Conservation (phyloP, 1,284 basidiomycete genomes). For the Takashimella koratensis region DNA sequence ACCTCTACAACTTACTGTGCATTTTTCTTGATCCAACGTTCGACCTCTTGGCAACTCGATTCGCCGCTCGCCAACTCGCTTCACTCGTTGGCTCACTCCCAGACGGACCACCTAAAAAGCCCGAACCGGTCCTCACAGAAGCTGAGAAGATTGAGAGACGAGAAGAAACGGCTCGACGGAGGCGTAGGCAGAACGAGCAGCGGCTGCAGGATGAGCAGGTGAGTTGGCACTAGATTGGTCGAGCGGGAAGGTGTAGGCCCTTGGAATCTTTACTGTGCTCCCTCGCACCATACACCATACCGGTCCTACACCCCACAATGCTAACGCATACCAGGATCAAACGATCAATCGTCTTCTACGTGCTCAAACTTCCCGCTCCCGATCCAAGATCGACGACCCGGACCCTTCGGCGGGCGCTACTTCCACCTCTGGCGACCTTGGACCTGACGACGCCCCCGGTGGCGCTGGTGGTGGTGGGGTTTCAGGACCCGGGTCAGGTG, state of each 20-base stretch:
- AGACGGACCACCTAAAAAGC: conserved; percentile 62
- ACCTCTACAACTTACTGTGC: background rate
- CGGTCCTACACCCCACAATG: background rate
- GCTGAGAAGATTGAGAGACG: conserved; percentile 73
- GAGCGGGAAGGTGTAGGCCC: background rate
- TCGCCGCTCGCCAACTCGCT: no score
- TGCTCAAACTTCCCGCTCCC: conserved; percentile 68
- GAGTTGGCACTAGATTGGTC: conserved; percentile 13
- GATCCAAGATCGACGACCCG: conserved; percentile 60
- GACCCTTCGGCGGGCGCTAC: background rate
- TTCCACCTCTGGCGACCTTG: background rate
- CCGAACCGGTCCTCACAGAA: conserved; percentile 66
- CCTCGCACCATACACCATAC: conserved; percentile 1
- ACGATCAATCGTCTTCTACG: conserved; percentile 88
- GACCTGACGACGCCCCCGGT: background rate
- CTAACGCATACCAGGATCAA: conserved; percentile 52
- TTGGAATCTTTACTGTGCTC: background rate
- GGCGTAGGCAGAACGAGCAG: conserved; percentile 81
- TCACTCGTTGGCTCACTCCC: no score
- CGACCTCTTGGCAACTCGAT: no score
- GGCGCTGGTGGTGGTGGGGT: background rate
- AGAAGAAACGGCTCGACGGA: conserved; percentile 79
- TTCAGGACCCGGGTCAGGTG: background rate
- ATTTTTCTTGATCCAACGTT: background rate
- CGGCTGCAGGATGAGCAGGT: conserved; percentile 91